Conservation (phyloP, 805 yeast species). For the Candida broadrunensis region DNA sequence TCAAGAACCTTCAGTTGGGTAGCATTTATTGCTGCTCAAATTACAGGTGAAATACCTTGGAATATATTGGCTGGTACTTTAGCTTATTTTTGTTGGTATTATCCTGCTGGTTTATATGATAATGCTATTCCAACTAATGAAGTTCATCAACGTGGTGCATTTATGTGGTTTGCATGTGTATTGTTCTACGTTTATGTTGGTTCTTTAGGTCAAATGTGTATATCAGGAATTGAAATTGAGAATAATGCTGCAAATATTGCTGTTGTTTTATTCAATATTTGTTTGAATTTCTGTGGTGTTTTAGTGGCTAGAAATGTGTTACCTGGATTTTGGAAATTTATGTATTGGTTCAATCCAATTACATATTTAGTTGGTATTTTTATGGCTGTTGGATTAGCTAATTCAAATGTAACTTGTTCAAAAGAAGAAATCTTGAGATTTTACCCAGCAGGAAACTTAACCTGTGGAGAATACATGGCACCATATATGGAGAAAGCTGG, state of each 20-base stretch:
- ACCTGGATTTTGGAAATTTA: slow-evolving; percentile 62
- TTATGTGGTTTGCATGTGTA: slow-evolving; percentile 43
- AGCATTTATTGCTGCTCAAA: slow-evolving; percentile 59
- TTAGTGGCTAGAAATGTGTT: slow-evolving; percentile 49
- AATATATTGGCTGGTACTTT: slow-evolving; percentile 60
- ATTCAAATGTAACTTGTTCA: slow-evolving; percentile 21
- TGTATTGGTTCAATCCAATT: slow-evolving; percentile 34
- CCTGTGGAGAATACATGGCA: slow-evolving; percentile 26
- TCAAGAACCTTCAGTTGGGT: slow-evolving; percentile 69
- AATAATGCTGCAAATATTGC: slow-evolving; percentile 66
- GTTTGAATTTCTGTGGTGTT: slow-evolving; percentile 77
- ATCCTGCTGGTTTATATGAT: slow-evolving; percentile 29
- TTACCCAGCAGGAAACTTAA: slow-evolving; percentile 21
- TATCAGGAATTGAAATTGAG: slow-evolving; percentile 57
- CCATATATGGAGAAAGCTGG: slow-evolving; percentile 22
- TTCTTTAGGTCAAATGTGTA: slow-evolving; percentile 55
- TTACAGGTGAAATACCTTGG: slow-evolving; percentile 67
- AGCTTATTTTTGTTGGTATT: slow-evolving; percentile 57
- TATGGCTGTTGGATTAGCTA: slow-evolving; percentile 27
- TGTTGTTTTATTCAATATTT: slow-evolving; percentile 55
- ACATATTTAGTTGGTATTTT: slow-evolving; percentile 30
- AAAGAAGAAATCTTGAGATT: slow-evolving; percentile 18
- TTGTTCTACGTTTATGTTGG: slow-evolving; percentile 52
- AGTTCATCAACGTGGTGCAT: slow-evolving; percentile 54
- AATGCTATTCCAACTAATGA: slow-evolving; percentile 16